Percentiles rank a stretch among this genome's conserved stretches.
Evolutionary conservation across 805 yeast species (phyloP).

Genomic region (Ogataea pini): DNA sequence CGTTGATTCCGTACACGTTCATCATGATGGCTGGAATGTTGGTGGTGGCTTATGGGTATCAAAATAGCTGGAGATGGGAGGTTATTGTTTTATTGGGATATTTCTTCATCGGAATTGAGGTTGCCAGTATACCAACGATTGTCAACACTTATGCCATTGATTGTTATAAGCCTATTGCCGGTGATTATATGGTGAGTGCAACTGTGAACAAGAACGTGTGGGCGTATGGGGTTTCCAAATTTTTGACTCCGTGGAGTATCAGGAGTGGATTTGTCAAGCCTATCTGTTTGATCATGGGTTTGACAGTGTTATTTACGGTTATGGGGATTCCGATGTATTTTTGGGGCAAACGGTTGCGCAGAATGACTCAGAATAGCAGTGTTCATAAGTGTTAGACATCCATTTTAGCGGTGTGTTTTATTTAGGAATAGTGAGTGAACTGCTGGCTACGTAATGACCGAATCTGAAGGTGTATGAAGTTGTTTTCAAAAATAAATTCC

Average conservation of each 20-base stretch:
- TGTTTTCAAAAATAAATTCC: too few species aligned
- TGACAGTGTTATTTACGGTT: slow-evolving; percentile 9
- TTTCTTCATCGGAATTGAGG: slow-evolving; percentile 19
- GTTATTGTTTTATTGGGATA: slow-evolving; percentile 13
- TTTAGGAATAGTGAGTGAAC: too few species aligned
- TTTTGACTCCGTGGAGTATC: slow-evolving; percentile 14
- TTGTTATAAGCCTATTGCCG: slow-evolving; percentile 21
- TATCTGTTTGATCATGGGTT: slow-evolving; percentile 15
- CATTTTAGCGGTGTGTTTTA: too few species aligned
- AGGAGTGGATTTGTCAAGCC: slow-evolving; percentile 18
- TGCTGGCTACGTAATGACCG: too few species aligned
- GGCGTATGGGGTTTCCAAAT: slow-evolving; percentile 20
- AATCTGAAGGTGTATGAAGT: too few species aligned
- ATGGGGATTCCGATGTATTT: slow-evolving; percentile 20
- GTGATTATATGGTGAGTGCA: slow-evolving; percentile 21
- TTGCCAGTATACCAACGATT: slow-evolving; percentile 17
- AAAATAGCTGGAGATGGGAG: slow-evolving; percentile 19
- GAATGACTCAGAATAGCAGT: slow-evolving; percentile 22
- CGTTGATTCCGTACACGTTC: slow-evolving; percentile 16
- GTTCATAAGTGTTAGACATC: slow-evolving; percentile 10
- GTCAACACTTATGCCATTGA: slow-evolving; percentile 21
- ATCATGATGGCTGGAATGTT: slow-evolving; percentile 15
- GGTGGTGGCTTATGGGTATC: slow-evolving; percentile 15
- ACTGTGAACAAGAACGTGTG: slow-evolving; percentile 19
- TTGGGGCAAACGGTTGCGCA: slow-evolving; percentile 25